phyloP scores from a whole-genome alignment of 208 protist genomes.

The Naegleria gruberi region DNA sequence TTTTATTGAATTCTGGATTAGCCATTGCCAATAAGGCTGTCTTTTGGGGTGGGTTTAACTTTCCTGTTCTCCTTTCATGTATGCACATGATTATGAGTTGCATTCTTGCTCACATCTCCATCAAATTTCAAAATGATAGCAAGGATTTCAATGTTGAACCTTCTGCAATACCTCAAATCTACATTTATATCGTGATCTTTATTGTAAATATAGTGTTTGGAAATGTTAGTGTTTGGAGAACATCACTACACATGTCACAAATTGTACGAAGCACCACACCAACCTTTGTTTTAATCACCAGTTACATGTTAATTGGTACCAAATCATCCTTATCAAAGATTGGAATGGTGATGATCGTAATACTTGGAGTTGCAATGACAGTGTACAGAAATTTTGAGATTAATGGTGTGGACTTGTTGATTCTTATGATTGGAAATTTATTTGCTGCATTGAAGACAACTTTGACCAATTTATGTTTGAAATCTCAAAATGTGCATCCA shows the following conservation, averaged over 20 bases:
- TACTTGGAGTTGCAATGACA: background rate
- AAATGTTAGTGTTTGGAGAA: background rate
- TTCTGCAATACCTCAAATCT: background rate
- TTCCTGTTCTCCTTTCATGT: background rate
- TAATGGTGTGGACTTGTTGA: background rate
- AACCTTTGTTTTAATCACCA: background rate
- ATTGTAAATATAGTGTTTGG: background rate
- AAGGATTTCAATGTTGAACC: background rate
- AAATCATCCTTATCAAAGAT: background rate
- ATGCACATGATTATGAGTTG: background rate
- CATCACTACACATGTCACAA: background rate
- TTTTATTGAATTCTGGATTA: background rate
- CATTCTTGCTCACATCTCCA: background rate
- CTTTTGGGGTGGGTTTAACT: background rate
- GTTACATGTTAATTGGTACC: background rate
- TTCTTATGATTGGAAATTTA: slow-evolving; percentile 7
- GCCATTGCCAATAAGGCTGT: background rate
- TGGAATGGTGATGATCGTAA: background rate
- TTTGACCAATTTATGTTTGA: background rate
- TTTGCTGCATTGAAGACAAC: background rate
- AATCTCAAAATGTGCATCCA: background rate
- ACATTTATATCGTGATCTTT: background rate
- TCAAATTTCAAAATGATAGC: background rate
- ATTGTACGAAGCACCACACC: background rate
- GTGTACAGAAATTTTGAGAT: background rate